phyloP scores from a whole-genome alignment of 805 yeast genomes.

The Barnettozyma californica region DNA sequence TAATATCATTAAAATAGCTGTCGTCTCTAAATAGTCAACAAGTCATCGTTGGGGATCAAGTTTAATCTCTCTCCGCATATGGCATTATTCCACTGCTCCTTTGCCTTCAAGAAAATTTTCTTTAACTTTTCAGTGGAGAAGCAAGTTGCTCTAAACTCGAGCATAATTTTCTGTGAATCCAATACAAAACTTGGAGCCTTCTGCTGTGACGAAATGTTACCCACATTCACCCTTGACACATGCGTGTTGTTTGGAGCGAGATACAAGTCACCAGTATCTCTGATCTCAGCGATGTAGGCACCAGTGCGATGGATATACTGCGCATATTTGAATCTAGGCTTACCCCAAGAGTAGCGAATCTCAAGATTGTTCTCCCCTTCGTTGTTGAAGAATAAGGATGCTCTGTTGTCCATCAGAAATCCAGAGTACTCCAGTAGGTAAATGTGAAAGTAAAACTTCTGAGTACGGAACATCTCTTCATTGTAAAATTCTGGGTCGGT shows the following conservation, averaged over 20 bases:
- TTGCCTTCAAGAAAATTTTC: slow-evolving; percentile 55
- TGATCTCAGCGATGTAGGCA: slow-evolving; percentile 79
- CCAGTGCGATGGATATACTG: slow-evolving; percentile 92
- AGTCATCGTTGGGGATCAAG: slow-evolving; percentile 12
- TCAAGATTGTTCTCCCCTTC: slow-evolving; percentile 48
- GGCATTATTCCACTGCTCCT: slow-evolving; percentile 34
- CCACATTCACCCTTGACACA: slow-evolving; percentile 63
- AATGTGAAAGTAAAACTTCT: slow-evolving; percentile 71
- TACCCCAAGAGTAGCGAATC: slow-evolving; percentile 87
- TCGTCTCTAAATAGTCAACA: slow-evolving; percentile 5
- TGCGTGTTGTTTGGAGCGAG: slow-evolving; percentile 86
- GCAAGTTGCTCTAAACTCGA: slow-evolving; percentile 61
- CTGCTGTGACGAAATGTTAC: slow-evolving; percentile 29
- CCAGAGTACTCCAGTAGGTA: slow-evolving; percentile 64
- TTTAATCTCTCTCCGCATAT: slow-evolving; percentile 4
- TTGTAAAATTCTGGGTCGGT: slow-evolving; percentile 45
- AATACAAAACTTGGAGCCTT: slow-evolving; percentile 32
- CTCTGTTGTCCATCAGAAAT: slow-evolving; percentile 76
- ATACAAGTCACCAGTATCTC: slow-evolving; percentile 72
- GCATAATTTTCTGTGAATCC: slow-evolving; percentile 72
- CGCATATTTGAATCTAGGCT: slow-evolving; percentile 70
- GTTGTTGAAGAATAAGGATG: slow-evolving; percentile 55
- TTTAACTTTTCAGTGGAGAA: slow-evolving; percentile 43
- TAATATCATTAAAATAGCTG: neutral
- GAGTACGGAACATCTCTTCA: slow-evolving; percentile 38